Base-by-base conservation (phyloP, 2,329 filamentous ascomycete genomes). In the Alternaria sp. region DNA sequence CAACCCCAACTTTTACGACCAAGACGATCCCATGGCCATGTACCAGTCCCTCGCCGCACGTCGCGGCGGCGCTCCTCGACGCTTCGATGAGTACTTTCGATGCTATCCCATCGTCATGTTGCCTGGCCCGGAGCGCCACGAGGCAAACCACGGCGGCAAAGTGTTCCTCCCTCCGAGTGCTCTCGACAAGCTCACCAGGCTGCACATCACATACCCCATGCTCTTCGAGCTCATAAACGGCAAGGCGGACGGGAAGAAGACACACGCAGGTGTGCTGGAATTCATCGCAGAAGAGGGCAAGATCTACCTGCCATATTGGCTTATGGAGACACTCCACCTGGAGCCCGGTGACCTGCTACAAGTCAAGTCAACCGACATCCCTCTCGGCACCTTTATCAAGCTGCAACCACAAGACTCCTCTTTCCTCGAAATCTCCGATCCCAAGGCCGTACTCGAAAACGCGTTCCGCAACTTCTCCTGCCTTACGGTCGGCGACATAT, bases 31-130 rank as follows among this genome's bases (percentile, higher is more conserved):
- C 49, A 84, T 86, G 79, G 79, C 84, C 61, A 84, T 87, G 75
- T 85, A 87, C 65, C 83, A 84, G 63, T 85, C 88, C 80, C 77
- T 87, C 11, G 49, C 49, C 30, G 30, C 49, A 63, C 83, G 83
- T 37, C 84, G 83, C 66, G 83, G 81, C 55, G 80, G 82, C 28
- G 78, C 79, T 74, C 85, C 82, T 71, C 92, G 93, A 73, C 92
- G 94, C 64, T 99, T 99, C 84, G 95, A 99, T 81, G 96, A 99
- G 82, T 98, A 97, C 84, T 98, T 97, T 83, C 91, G 96, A 75
- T 97, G 94, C 85, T 99, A 98, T 77, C 96, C 96, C 46, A 88
- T 97, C 74, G 90, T 91, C 73, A 98, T 99, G 94, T 89, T 97
- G 66, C 93, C 94, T 12, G 94, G 95, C 3, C 89, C 93, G 41